phyloP scores from a whole-genome alignment of 345 rosid genomes.

The Boechera stricta region DNA sequence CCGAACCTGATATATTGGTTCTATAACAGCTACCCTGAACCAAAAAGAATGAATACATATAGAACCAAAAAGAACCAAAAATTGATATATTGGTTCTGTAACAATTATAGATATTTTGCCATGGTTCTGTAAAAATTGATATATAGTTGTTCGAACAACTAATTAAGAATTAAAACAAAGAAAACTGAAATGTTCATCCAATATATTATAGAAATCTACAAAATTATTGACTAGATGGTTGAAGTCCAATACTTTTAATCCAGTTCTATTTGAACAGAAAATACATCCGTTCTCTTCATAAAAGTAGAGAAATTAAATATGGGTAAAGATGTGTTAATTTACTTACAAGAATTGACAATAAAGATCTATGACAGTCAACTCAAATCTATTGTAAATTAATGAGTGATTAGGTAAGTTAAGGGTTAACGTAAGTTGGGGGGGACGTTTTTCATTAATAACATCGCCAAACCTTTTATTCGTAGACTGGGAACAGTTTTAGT shows the following conservation, averaged over 20 bases:
- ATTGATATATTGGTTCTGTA: too few species aligned
- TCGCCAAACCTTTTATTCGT: conserved; percentile 5
- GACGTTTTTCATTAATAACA: not conserved
- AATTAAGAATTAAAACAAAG: not conserved
- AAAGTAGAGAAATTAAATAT: not conserved
- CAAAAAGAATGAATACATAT: not conserved
- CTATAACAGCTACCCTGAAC: not conserved
- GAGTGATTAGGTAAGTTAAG: not conserved
- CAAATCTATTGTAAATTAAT: not conserved
- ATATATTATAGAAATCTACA: not conserved
- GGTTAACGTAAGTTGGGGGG: too few species aligned
- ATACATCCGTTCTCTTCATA: not conserved
- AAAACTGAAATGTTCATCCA: not conserved
- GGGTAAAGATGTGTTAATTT: not conserved
- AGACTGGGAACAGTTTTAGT: not conserved
- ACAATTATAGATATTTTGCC: too few species aligned
- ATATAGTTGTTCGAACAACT: not conserved
- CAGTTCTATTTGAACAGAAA: not conserved
- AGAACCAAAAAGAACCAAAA: too few species aligned
- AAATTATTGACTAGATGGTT: not conserved
- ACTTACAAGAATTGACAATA: not conserved
- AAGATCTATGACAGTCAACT: too few species aligned
- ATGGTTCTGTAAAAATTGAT: too few species aligned
- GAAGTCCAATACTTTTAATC: not conserved
- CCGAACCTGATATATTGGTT: not conserved